phyloP scores from a whole-genome alignment of 169 alveolate genomes.

The Eimeria necatrix region DNA sequence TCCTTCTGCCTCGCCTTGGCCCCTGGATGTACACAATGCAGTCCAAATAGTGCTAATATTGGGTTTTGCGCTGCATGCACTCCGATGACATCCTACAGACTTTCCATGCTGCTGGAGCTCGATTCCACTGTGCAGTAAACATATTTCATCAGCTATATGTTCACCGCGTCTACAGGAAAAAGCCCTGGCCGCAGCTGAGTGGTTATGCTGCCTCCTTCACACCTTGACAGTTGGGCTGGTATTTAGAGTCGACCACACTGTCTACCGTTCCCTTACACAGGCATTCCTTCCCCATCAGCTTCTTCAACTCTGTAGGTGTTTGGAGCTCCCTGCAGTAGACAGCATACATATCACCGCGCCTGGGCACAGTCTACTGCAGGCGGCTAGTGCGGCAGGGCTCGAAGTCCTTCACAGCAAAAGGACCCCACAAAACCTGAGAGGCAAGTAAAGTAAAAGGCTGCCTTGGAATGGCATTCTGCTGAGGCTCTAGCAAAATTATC shows the following conservation, averaged over 20 bases:
- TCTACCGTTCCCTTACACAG: background rate
- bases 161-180: no score
- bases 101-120: no score
- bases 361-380: no score
- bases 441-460: no score
- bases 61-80: background rate
- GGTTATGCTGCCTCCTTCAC: background rate
- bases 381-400: no score
- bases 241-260: background rate
- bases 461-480: no score
- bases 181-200: background rate
- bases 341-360: background rate
- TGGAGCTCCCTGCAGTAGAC: background rate
- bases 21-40: background rate
- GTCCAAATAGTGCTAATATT: background rate
- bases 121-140: no score
- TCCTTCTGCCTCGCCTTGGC: background rate
- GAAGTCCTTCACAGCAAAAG: no score
- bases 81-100: background rate
- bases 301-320: constrained; percentile 7
- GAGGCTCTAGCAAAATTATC: background rate
- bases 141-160: no score
- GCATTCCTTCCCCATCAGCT: background rate
- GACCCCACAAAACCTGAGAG: no score
- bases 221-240: background rate